Evolutionary conservation across 2,329 filamentous ascomycete species (phyloP).

Genomic region (Trichoderma sp.): DNA sequence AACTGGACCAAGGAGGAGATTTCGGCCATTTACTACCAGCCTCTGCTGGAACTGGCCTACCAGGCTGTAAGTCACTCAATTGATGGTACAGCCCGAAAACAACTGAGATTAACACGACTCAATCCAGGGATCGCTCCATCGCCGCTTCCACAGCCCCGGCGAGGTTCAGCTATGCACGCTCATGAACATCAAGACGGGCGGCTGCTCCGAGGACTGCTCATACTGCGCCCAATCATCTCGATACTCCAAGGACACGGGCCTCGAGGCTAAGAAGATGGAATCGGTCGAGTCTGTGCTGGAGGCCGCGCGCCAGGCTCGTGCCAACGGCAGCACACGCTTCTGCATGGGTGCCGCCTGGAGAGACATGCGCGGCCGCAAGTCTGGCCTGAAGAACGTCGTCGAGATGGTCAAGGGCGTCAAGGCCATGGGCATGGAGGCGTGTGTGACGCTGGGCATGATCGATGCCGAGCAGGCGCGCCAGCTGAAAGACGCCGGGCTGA

Average conservation of each 20-base stretch:
- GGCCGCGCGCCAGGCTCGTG: conserved; percentile 75
- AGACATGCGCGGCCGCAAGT: conserved; percentile 90
- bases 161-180: conserved; percentile 91
- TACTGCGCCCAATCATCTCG: conserved; percentile 91
- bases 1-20: conserved; percentile 85
- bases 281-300: conserved; percentile 79
- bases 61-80: conserved; percentile 61
- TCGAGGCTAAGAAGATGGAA: conserved; percentile 79
- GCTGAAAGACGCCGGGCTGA: conserved; percentile 81
- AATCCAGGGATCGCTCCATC: conserved; percentile 71
- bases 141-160: conserved; percentile 80
- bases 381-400: conserved; percentile 79
- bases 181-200: conserved; percentile 96
- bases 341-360: conserved; percentile 96
- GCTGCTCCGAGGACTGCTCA: conserved; percentile 88
- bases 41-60: conserved; percentile 77
- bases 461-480: conserved; percentile 78
- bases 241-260: conserved; percentile 74
- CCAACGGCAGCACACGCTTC: conserved; percentile 86
- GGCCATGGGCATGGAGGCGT: conserved; percentile 84
- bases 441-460: conserved; percentile 94
- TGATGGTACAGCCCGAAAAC: not conserved
- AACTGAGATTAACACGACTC: not conserved
- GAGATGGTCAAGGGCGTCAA: conserved; percentile 83
- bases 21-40: conserved; percentile 77